phyloP scores from a whole-genome alignment of 148 eudicot species.

The Dianthus caryophyllus region DNA sequence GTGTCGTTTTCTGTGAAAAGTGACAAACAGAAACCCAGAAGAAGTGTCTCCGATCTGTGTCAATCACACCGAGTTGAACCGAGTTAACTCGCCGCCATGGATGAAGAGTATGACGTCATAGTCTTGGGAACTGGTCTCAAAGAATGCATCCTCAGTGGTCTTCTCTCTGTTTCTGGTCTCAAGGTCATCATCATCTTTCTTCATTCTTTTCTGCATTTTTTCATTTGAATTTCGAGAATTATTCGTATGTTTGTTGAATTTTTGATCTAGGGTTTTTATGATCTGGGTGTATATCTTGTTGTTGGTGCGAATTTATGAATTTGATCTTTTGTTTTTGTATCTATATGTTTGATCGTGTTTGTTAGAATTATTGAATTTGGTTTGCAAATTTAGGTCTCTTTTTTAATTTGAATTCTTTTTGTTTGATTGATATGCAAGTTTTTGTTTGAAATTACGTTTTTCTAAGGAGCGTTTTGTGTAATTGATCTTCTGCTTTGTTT shows the following conservation, averaged over 20 bases:
- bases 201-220: not conserved
- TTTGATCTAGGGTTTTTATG: not conserved
- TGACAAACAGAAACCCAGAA: too few species aligned
- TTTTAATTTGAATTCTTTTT: not conserved
- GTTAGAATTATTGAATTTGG: not conserved
- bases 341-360: not conserved
- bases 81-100: constrained; percentile 30
- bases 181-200: constrained; percentile 30
- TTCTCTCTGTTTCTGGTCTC: constrained; percentile 58
- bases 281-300: too few species aligned
- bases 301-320: too few species aligned
- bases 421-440: not conserved
- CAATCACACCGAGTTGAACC: constrained; percentile 2
- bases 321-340: not conserved
- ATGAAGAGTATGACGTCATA: constrained; percentile 56
- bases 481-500: too few species aligned
- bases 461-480: too few species aligned
- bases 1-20: too few species aligned
- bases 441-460: not conserved
- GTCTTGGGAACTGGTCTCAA: constrained; percentile 59
- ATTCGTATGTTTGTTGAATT: not conserved
- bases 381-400: not conserved
- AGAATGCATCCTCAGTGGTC: constrained; percentile 61
- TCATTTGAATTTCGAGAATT: not conserved
- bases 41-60: constrained; percentile 14